Evolutionary conservation across 352 stramenopile species (phyloP).

Genomic region (Thalassiosira sp.): DNA sequence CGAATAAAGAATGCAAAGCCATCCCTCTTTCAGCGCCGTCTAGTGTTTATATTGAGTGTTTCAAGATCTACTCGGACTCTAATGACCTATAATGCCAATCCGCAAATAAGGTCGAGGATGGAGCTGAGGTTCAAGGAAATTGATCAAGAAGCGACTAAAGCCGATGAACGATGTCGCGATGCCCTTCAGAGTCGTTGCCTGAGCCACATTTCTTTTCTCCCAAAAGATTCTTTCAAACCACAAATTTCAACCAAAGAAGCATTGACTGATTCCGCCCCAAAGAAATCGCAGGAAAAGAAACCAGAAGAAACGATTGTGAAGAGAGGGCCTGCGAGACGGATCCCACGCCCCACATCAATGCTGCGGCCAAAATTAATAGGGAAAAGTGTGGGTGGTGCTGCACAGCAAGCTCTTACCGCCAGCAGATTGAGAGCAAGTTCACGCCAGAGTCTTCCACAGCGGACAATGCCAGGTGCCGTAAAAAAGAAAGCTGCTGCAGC

Average conservation of each 20-base stretch:
- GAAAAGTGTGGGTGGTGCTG: slow-evolving; percentile 76
- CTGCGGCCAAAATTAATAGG: slow-evolving; percentile 76
- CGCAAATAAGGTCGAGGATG: slow-evolving; percentile 31
- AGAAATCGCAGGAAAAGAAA: slow-evolving; percentile 31
- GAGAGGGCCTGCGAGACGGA: slow-evolving; percentile 44
- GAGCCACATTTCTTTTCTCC: slow-evolving; percentile 28
- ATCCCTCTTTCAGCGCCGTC: slow-evolving; percentile 31
- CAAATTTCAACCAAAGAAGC: slow-evolving; percentile 12
- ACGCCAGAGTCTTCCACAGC: slow-evolving; percentile 31
- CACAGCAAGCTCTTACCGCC: slow-evolving; percentile 73
- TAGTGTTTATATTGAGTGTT: slow-evolving; percentile 54
- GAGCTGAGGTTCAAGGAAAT: slow-evolving; percentile 53
- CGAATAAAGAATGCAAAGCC: slow-evolving; percentile 38
- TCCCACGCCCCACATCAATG: slow-evolving; percentile 65
- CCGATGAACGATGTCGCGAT: slow-evolving; percentile 21
- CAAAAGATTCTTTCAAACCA: slow-evolving; percentile 14
- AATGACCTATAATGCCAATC: slow-evolving; percentile 49
- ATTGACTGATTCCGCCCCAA: slow-evolving; percentile 8
- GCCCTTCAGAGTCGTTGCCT: slow-evolving; percentile 42
- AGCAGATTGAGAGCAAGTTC: slow-evolving; percentile 69
- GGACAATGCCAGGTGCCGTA: slow-evolving; percentile 10
- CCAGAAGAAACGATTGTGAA: slow-evolving; percentile 26
- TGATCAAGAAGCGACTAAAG: slow-evolving; percentile 36
- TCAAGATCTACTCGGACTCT: slow-evolving; percentile 33
- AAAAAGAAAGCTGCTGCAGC: slow-evolving; percentile 26